Conservation (phyloP, 805 yeast species). For the Candida awuae region DNA sequence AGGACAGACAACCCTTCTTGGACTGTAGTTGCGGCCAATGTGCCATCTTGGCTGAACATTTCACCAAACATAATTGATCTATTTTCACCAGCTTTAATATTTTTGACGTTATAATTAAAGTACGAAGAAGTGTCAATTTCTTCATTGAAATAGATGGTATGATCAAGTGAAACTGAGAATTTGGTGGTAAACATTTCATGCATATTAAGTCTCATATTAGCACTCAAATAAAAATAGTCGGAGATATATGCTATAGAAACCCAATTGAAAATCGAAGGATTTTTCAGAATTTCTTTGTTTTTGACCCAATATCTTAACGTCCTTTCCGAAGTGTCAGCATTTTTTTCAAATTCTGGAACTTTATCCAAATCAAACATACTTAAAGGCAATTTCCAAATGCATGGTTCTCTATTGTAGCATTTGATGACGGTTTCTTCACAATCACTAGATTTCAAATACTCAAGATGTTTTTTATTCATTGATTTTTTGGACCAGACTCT, state of each 20-base stretch:
- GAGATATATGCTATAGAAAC: conserved; percentile 53
- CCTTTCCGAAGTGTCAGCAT: conserved; percentile 18
- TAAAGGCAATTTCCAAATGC: conserved; percentile 27
- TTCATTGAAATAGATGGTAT: conserved; percentile 55
- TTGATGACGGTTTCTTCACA: conserved; percentile 18
- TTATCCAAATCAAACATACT: conserved; percentile 27
- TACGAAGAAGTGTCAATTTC: conserved; percentile 38
- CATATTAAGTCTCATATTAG: conserved; percentile 45
- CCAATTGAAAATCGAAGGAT: conserved; percentile 35
- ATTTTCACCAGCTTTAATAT: conserved; percentile 42
- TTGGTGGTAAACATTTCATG: conserved; percentile 38
- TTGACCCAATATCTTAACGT: conserved; percentile 27
- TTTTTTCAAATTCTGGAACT: conserved; percentile 16
- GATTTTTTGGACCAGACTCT: conserved; percentile 23
- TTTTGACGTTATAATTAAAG: conserved; percentile 42
- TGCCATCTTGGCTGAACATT: conserved; percentile 41
- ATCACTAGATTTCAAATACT: conserved; percentile 16
- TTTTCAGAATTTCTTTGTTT: conserved; percentile 19
- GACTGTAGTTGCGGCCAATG: conserved; percentile 48
- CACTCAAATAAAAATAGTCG: conserved; percentile 46
- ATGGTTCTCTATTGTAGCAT: conserved; percentile 28
- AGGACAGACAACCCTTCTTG: conserved; percentile 55
- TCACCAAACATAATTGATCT: conserved; percentile 53
- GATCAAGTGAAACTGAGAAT: conserved; percentile 57
- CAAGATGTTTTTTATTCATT: conserved; percentile 17